phyloP scores from a whole-genome alignment of 1,284 basidiomycete species.

The Cutaneotrichosporon sp. region DNA sequence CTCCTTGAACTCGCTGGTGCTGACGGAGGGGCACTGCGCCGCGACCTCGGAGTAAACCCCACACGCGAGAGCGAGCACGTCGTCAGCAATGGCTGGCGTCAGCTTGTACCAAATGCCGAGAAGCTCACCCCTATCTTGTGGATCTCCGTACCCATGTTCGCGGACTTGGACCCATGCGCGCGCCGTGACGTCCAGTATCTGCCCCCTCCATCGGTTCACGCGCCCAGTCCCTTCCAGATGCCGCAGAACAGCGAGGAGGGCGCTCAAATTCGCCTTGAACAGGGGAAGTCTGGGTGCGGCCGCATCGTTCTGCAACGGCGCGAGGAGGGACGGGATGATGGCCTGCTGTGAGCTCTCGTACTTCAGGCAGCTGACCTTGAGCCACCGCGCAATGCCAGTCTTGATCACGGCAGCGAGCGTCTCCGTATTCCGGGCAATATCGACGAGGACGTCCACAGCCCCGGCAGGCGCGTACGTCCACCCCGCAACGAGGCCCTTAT shows the following conservation, averaged over 20 bases:
- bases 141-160: constrained; percentile 20
- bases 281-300: constrained; percentile 29
- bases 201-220: constrained; percentile 41
- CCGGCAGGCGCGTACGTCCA: constrained; percentile 45
- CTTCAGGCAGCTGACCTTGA: constrained; percentile 33
- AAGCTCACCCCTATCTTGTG: neutral
- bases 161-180: constrained; percentile 32
- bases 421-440: constrained; percentile 34
- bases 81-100: neutral
- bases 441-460: constrained; percentile 29
- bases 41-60: constrained; percentile 13
- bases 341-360: constrained; percentile 21
- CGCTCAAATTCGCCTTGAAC: constrained; percentile 37
- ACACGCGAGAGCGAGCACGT: neutral
- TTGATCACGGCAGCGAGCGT: constrained; percentile 31
- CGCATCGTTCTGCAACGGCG: constrained; percentile 39
- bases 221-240: constrained; percentile 28
- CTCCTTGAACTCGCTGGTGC: constrained; percentile 8
- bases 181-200: constrained; percentile 39
- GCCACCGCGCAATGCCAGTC: constrained; percentile 39
- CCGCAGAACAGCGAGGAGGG: constrained; percentile 28
- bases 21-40: constrained; percentile 13
- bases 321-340: constrained; percentile 41
- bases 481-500: constrained; percentile 28
- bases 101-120: too few species aligned